Percentiles rank a stretch among this genome's conserved stretches.
These are phyloP conservation scores for Closterium sp. DNA, from an alignment of 139 green algal genomes.

Conservation along the genomic window DNA sequence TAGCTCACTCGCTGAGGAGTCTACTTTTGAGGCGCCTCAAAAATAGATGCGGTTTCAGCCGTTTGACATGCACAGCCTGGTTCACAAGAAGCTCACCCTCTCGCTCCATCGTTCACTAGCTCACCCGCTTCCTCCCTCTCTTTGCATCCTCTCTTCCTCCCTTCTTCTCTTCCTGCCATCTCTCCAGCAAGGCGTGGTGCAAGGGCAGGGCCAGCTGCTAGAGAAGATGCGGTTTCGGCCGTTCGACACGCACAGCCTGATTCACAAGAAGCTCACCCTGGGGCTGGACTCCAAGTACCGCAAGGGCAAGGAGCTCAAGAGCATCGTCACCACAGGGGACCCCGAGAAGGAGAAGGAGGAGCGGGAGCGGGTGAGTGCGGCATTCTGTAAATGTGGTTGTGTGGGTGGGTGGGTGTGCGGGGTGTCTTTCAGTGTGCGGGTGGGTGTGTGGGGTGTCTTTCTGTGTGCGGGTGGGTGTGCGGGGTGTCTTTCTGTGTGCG, in stretches of 20 bases:
- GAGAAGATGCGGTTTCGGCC: slow-evolving; percentile 68
- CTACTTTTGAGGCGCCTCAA: slow-evolving; percentile 43
- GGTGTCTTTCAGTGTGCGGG: no score
- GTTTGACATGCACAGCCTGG: slow-evolving; percentile 59
- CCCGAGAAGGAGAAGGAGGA: slow-evolving; percentile 65
- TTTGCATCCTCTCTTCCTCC: not conserved
- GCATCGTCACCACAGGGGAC: slow-evolving; percentile 53
- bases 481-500: no score
- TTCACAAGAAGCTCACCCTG: slow-evolving; percentile 64
- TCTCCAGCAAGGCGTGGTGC: slow-evolving; percentile 18
- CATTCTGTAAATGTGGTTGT: not conserved
- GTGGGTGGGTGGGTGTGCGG: no score
- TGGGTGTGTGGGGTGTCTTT: no score
- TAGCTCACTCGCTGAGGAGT: no score
- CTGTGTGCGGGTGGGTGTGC: no score
- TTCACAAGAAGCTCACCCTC: slow-evolving; percentile 64
- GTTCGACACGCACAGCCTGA: slow-evolving; percentile 59
- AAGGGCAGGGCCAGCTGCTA: slow-evolving; percentile 70
- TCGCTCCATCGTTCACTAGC: no score
- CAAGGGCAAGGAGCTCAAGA: slow-evolving; percentile 52
- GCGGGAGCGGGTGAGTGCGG: slow-evolving; percentile 29
- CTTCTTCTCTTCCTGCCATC: not conserved
- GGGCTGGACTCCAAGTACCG: slow-evolving; percentile 54
- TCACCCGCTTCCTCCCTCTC: not conserved
- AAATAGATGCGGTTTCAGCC: slow-evolving; percentile 68